phyloP scores from a whole-genome alignment of 2,329 filamentous ascomycete species.

The Rutstroemia sp. region DNA sequence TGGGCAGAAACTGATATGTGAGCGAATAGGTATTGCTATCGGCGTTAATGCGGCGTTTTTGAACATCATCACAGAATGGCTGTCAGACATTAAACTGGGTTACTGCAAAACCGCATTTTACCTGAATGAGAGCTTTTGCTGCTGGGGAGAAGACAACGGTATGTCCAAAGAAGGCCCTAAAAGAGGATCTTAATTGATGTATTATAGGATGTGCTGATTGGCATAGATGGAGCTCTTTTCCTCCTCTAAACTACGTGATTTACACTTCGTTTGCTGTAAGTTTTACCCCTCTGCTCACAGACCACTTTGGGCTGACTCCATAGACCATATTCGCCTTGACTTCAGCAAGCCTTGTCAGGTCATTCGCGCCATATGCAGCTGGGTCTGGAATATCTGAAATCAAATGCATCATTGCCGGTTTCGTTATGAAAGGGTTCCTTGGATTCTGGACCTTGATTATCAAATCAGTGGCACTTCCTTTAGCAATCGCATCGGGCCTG shows the following conservation, averaged over 20 bases:
- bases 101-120: conserved; percentile 95
- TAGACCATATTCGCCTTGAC: conserved; percentile 73
- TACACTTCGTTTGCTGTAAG: conserved; percentile 80
- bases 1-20: conserved; percentile 10
- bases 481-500: conserved; percentile 88
- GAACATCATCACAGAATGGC: conserved; percentile 95
- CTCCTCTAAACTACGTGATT: conserved; percentile 72
- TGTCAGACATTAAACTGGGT: conserved; percentile 92
- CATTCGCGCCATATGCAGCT: conserved; percentile 90
- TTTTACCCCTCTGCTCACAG: conserved; percentile 5
- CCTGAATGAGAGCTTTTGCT: conserved; percentile 95
- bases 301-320: conserved; percentile 12
- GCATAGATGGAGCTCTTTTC: conserved; percentile 79
- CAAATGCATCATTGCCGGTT: conserved; percentile 97
- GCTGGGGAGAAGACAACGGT: conserved; percentile 90
- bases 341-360: conserved; percentile 77
- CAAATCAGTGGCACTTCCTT: conserved; percentile 83
- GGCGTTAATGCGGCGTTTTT: conserved; percentile 87
- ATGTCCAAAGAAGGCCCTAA: conserved; percentile 17
- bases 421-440: conserved; percentile 98
- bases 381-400: conserved; percentile 98
- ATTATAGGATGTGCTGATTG: conserved; percentile 72
- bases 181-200: conserved; percentile 14
- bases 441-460: conserved; percentile 87
- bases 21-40: conserved; percentile 61